These are phyloP conservation scores for Vanilla planifolia DNA, from an alignment of 106 monocot species.

Conservation along the genomic window DNA sequence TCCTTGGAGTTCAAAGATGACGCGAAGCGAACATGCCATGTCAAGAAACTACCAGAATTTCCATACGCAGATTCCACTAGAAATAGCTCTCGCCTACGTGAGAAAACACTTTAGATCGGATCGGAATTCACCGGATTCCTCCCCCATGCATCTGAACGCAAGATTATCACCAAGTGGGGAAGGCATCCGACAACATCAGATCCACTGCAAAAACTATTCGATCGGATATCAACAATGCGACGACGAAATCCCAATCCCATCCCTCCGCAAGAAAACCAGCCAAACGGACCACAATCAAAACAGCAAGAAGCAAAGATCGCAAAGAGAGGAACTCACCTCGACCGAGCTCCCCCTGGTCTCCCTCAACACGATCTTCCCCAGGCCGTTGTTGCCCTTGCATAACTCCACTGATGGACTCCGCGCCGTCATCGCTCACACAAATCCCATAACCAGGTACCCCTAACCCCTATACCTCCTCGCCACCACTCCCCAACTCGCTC, in stretches of 20 bases:
- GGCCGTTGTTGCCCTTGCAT: slow-evolving; percentile 42
- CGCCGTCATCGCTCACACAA: slow-evolving; percentile 34
- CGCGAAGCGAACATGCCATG: no score
- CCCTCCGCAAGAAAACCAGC: not conserved
- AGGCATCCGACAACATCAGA: not conserved
- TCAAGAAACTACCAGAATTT: no score
- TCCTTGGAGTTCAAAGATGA: no score
- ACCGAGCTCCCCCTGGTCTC: slow-evolving; percentile 35
- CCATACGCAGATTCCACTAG: no score
- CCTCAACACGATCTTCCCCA: slow-evolving; percentile 44
- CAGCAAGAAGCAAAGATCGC: not conserved
- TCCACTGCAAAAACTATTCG: not conserved
- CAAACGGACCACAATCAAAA: not conserved
- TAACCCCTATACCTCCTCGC: no score
- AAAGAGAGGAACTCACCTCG: slow-evolving; percentile 27
- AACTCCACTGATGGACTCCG: slow-evolving; percentile 31
- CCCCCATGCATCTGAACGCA: not conserved
- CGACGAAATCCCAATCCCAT: not conserved
- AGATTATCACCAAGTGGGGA: not conserved
- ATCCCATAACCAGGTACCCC: slow-evolving; percentile 36
- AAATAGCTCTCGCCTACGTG: no score
- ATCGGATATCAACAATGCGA: not conserved
- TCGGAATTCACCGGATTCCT: not conserved
- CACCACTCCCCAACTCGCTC: no score
- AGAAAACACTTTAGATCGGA: not conserved